Conservation (phyloP, 129 eudicot genomes). For the Escallonia herrerae region DNA sequence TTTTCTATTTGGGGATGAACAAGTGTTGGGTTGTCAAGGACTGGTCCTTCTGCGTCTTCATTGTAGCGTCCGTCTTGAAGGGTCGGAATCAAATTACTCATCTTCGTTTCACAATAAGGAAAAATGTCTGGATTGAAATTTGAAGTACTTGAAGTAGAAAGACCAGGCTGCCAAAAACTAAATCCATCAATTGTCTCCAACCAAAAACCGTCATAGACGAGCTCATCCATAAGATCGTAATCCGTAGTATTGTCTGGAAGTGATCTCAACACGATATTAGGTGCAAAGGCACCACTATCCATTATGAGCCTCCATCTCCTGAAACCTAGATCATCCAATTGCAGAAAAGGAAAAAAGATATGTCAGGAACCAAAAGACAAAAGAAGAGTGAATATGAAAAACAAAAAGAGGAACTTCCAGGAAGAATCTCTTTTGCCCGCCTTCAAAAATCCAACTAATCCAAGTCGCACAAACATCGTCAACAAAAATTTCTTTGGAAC, state of each 20-base stretch:
- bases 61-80: background rate
- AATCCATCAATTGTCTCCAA: slow-evolving; percentile 34
- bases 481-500: slow-evolving; percentile 29
- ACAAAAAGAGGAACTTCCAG: slow-evolving; percentile 53
- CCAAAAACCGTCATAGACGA: slow-evolving; percentile 43
- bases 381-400: slow-evolving; percentile 41
- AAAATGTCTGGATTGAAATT: slow-evolving; percentile 24
- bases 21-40: slow-evolving; percentile 17
- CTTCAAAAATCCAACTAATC: slow-evolving; percentile 20
- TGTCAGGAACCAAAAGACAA: slow-evolving; percentile 41
- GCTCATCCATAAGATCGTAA: slow-evolving; percentile 31
- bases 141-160: slow-evolving; percentile 29
- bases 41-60: slow-evolving; percentile 25
- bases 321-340: background rate
- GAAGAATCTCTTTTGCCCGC: slow-evolving; percentile 39
- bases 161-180: slow-evolving; percentile 25
- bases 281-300: slow-evolving; percentile 24
- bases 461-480: slow-evolving; percentile 29
- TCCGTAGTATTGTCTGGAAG: slow-evolving; percentile 18
- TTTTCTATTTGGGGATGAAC: slow-evolving; percentile 15
- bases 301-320: slow-evolving; percentile 14
- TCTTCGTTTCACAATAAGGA: slow-evolving; percentile 18
- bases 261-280: slow-evolving; percentile 18
- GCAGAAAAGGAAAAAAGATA: slow-evolving; percentile 3
- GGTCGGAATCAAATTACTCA: slow-evolving; percentile 14